Base-by-base conservation (phyloP, 352 stramenopile genomes). In the Phytophthora brassicae region DNA sequence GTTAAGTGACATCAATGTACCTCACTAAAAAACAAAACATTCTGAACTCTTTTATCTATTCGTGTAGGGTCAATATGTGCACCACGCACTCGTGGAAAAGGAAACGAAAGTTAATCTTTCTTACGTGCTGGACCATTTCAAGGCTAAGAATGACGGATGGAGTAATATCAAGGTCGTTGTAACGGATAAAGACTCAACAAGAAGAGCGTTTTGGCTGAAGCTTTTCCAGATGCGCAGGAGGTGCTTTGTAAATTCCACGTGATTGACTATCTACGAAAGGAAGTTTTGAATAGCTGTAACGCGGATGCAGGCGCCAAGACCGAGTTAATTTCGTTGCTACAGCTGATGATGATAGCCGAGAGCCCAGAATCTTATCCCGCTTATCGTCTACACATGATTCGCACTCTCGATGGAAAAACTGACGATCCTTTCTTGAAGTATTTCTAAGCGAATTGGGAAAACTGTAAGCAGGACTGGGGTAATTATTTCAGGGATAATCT, bases 171-270 rank as follows among this genome's bases (percentile, higher is more conserved):
- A 31, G 1, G 51, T 57, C 6, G 12, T 62, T 0, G 23, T 68
- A 7, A 68, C 54, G 4, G 54, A 64, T n/a, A 55, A 64, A 14
- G 46, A 55, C 16, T 64, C n/a, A 43, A 41, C 11, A 46, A 64
- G 46, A 26, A 42, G 6, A n/a, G 17, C n/a, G 35, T 22, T 3
- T 19, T 42, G 3, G 35, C 35, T 6, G 16, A 20, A 0, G 35
- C 35, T 42, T 42, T n/a, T 42, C 35, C 35, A 7, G 35, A 56
- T 11, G 49, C 49, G 14, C 29, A 9, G 3, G 33, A 56, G 23
- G 0, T 56, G 19, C 49, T 56, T 24, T 56, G 49, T 16, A 31
- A 56, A 24, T 56, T 56, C 20, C 49, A 56, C 35, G 49, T 47
- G 5, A 56, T 56, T 14, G 36, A 56, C 12, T 44, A 31, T 9